These are phyloP conservation scores for Naganishia vaughanmartiniae DNA, from an alignment of 768 basidiomycete genomes.

Conservation along the genomic window DNA sequence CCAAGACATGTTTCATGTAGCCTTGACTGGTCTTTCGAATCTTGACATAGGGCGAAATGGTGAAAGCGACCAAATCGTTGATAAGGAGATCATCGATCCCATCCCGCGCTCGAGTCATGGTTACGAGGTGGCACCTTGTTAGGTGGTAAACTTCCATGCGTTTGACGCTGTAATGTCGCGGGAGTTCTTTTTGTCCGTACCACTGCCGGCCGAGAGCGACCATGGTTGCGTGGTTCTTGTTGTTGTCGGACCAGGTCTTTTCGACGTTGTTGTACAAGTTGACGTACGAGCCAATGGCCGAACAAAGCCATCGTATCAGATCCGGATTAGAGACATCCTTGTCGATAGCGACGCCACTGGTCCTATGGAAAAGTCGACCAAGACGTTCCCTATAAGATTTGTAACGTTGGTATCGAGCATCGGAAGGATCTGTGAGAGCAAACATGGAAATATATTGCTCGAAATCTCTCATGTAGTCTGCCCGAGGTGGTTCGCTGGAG, in stretches of 20 bases:
- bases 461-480: slow-evolving; percentile 15
- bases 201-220: slow-evolving; percentile 14
- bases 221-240: slow-evolving; percentile 15
- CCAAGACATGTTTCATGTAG: slow-evolving; percentile 18
- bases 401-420: slow-evolving; percentile 67
- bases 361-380: slow-evolving; percentile 67
- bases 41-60: slow-evolving; percentile 51
- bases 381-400: slow-evolving; percentile 61
- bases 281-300: slow-evolving; percentile 47
- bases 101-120: slow-evolving; percentile 38
- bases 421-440: slow-evolving; percentile 58
- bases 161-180: slow-evolving; percentile 19
- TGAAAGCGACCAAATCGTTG: slow-evolving; percentile 52
- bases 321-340: slow-evolving; percentile 53
- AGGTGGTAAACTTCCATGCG: slow-evolving; percentile 32
- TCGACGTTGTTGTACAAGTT: slow-evolving; percentile 45
- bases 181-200: slow-evolving; percentile 24
- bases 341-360: slow-evolving; percentile 41
- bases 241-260: slow-evolving; percentile 38
- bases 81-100: slow-evolving; percentile 54
- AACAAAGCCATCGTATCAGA: slow-evolving; percentile 57
- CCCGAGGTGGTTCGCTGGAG: slow-evolving; percentile 33
- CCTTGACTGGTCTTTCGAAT: slow-evolving; percentile 31
- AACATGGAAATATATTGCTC: slow-evolving; percentile 15
- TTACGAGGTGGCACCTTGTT: slow-evolving; percentile 14